Evolutionary conservation across 2,329 filamentous ascomycete species (phyloP), one percentile per base, ranked within the genome.

Genomic region (Dendrostoma leiphaemia): DNA sequence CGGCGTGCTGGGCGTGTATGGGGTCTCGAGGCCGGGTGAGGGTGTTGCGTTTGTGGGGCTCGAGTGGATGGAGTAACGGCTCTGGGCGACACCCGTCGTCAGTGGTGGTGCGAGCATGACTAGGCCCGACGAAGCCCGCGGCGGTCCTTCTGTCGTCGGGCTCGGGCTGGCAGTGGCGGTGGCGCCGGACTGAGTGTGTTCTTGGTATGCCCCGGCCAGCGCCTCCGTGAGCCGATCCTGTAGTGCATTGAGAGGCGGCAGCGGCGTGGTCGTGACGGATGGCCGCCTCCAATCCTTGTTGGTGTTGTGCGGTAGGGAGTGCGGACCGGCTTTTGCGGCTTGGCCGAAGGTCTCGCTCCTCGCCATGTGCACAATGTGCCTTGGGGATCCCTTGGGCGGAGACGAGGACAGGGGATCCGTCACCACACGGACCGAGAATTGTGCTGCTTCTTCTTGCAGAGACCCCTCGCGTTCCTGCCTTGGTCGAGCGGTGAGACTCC

Each of bases 1-100:
- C 1, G 55, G 52, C 32, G 55, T 57, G 32, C 37, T 50, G 8
- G 51, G 50, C 2, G 54, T 56, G 32, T 56, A 51, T 3, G 21
- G 34, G 13, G 51, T 48, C 1, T 34, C 35, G 34, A 32, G 40
- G 19, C 51, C 54, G 19, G 46, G 50, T 7, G 51, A 53, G 13
- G 55, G 38, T 8, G 35, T 24, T 19, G 41, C 13, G 13, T 13
- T 43, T 23, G 17, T 28, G 13, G 13, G 12, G 9, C 35, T 24
- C 6, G 9, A 6, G 3, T 44, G 48, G 17, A 24, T 31, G 8
- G 26, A 3, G 26, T 8, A n/a, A 10, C 17, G 26, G 4, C 13
- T 26, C 9, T 24, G 28, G 4, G 6, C 19, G 21, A 19, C 3
- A 17, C 15, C n/a, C 0, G 26, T 4, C n/a, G 34, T 7, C 4